phyloP scores from a whole-genome alignment of 192 early-diverging fungal species.

The Coemansia furcata region DNA sequence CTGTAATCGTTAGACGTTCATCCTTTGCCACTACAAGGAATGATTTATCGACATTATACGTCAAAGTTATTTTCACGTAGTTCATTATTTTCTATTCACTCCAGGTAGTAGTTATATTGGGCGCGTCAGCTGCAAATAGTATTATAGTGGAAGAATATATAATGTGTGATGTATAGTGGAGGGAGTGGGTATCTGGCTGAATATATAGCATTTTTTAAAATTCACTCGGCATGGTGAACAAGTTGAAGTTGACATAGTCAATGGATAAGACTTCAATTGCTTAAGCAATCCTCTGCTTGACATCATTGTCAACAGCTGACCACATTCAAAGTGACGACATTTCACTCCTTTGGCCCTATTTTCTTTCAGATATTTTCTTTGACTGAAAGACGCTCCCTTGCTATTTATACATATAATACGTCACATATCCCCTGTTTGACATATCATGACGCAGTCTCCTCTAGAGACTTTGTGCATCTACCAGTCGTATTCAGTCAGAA shows the following conservation, averaged over 20 bases:
- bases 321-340: not conserved
- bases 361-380: not conserved
- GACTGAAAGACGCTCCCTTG: not conserved
- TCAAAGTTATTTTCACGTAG: too few relatives aligned
- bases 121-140: too few relatives aligned
- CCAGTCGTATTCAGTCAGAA: not conserved
- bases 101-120: too few relatives aligned
- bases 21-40: too few relatives aligned
- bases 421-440: not conserved
- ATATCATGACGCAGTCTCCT: not conserved
- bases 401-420: not conserved
- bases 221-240: not conserved
- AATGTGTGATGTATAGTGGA: too few relatives aligned
- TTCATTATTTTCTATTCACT: too few relatives aligned
- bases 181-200: not conserved
- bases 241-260: too few relatives aligned
- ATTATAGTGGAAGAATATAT: too few relatives aligned
- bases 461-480: not conserved
- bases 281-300: not conserved
- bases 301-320: not conserved
- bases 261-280: not conserved
- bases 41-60: too few relatives aligned
- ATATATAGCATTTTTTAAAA: not conserved
- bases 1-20: too few relatives aligned
- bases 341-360: not conserved